Percentiles rank a stretch among this genome's conserved stretches.
phyloP scores from a whole-genome alignment of 179 eudicot species.

The Silene noctiflora region DNA sequence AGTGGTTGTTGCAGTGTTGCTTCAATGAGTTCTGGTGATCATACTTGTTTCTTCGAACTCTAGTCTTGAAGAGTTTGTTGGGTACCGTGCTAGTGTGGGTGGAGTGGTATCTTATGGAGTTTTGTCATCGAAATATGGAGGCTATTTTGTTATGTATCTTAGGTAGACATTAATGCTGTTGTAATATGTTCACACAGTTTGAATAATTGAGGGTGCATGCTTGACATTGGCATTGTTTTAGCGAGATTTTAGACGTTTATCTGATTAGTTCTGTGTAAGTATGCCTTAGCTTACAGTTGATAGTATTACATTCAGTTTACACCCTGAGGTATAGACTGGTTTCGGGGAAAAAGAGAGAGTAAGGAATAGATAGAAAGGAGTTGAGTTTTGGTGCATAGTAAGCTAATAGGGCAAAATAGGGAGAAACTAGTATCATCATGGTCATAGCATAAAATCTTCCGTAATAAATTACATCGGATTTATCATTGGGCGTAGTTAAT shows the following conservation, averaged over 20 bases:
- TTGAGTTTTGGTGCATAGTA: background rate
- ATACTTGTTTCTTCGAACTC: background rate
- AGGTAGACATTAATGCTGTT: background rate
- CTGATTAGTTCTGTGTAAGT: too few relatives aligned
- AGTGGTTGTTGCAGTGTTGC: background rate
- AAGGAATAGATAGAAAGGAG: background rate
- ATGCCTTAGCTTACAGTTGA: too few relatives aligned
- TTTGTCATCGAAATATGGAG: background rate
- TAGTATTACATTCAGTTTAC: conserved; percentile 1
- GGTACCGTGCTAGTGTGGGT: background rate
- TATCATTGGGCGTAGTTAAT: background rate
- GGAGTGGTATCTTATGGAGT: background rate
- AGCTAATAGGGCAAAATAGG: background rate
- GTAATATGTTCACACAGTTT: background rate
- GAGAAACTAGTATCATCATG: conserved; percentile 1
- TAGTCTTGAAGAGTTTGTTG: background rate
- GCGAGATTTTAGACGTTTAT: conserved; percentile 10
- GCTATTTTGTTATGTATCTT: background rate
- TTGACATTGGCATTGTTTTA: background rate
- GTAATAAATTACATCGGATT: background rate
- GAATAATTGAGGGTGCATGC: conserved; percentile 5
- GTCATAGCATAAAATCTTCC: background rate
- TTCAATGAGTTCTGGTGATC: background rate
- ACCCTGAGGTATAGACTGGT: background rate
- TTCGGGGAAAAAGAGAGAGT: background rate